Conservation (phyloP, 306 rosid species). For the Medicago ruthenica region DNA sequence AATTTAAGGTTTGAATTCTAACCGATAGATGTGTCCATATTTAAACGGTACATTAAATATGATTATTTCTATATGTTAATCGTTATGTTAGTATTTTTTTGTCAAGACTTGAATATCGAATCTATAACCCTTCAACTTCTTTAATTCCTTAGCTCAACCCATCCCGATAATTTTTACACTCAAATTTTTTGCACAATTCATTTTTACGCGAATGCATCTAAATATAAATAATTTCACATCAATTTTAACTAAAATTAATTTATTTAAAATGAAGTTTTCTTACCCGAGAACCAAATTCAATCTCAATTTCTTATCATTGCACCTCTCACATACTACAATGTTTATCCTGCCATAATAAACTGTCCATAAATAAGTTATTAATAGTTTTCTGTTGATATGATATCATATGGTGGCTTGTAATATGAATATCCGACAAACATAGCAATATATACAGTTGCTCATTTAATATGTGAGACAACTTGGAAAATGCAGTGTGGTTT, state of each 20-base stretch:
- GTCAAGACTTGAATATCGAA: no score
- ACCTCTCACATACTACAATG: slow-evolving; percentile 2
- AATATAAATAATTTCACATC: background rate
- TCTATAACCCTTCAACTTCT: no score
- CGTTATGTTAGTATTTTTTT: no score
- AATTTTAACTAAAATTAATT: background rate
- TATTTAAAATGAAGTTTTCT: background rate
- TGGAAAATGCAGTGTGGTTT: slow-evolving; percentile 19
- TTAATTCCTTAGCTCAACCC: no score
- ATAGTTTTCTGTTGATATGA: slow-evolving; percentile 41
- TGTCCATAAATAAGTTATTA: slow-evolving; percentile 26
- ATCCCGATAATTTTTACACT: no score
- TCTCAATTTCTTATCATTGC: background rate
- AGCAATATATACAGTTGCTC: slow-evolving; percentile 25
- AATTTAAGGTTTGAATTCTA: no score
- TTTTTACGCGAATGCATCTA: no score
- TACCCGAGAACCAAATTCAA: background rate
- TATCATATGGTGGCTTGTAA: slow-evolving; percentile 42
- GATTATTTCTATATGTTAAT: no score
- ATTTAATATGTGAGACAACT: slow-evolving; percentile 35
- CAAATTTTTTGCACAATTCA: no score
- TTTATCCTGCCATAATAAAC: slow-evolving; percentile 17
- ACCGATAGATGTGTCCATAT: no score
- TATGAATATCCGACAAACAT: slow-evolving; percentile 41
- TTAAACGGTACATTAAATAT: no score